phyloP scores from a whole-genome alignment of 371 early-diverging fungal species.

The Amoeboaphelidium protococcarum region DNA sequence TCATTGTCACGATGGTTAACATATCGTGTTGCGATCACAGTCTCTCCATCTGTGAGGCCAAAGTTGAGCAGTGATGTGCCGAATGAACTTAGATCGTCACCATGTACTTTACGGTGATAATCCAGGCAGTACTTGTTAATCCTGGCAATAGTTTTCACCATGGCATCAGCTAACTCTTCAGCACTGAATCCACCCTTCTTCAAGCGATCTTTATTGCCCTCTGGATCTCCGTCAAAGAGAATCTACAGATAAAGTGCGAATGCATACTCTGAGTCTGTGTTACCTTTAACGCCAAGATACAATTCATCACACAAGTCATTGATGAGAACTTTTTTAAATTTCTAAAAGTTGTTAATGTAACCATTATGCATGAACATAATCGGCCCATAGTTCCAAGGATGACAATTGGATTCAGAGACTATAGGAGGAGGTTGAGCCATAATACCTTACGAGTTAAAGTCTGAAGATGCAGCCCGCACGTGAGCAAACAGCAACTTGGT shows the following conservation, averaged over 20 bases:
- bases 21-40: constrained; percentile 54
- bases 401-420: constrained; percentile 60
- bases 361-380: constrained; percentile 81
- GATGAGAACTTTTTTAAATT: constrained; percentile 42
- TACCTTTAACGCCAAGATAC: constrained; percentile 41
- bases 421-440: too few relatives aligned
- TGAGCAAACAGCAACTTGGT: constrained; percentile 56
- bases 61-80: constrained; percentile 46
- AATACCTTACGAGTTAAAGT: too few relatives aligned
- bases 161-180: constrained; percentile 31
- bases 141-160: constrained; percentile 41
- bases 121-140: too few relatives aligned
- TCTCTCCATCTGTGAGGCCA: constrained; percentile 58
- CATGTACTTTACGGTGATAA: constrained; percentile 30
- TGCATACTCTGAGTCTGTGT: constrained; percentile 60
- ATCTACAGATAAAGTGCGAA: constrained; percentile 54
- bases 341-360: constrained; percentile 30
- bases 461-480: constrained; percentile 32
- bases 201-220: too few relatives aligned
- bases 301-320: constrained; percentile 33
- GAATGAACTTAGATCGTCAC: too few relatives aligned
- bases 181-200: constrained; percentile 22
- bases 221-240: constrained; percentile 25
- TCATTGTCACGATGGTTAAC: constrained; percentile 31
- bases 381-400: constrained; percentile 39